phyloP scores from a whole-genome alignment of 495 filamentous ascomycete genomes.

The Neurospora intermedia region DNA sequence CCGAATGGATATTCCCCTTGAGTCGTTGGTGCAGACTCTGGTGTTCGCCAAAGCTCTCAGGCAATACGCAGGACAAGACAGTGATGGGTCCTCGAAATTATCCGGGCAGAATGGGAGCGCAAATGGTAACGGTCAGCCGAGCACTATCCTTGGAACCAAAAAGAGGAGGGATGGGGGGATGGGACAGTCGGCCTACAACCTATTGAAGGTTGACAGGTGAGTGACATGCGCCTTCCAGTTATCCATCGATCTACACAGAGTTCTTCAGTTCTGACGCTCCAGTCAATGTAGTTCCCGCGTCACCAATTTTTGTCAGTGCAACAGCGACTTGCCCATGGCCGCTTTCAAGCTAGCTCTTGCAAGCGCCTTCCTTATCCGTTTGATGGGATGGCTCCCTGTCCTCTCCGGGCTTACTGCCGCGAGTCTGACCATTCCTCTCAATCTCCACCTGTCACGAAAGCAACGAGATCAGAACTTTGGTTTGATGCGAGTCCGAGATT shows the following conservation, averaged over 20 bases:
- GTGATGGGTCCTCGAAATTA: not conserved
- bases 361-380: conserved; percentile 43
- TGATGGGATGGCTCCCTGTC: conserved; percentile 56
- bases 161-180: conserved; percentile 8
- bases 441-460: conserved; percentile 43
- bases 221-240: conserved; percentile 4
- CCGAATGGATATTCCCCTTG: conserved; percentile 46
- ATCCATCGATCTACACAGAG: conserved; percentile 1
- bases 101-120: not conserved
- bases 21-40: conserved; percentile 50
- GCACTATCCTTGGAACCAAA: not conserved
- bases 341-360: conserved; percentile 45
- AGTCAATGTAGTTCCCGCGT: conserved; percentile 36
- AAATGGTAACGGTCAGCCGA: not conserved
- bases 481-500: conserved; percentile 60
- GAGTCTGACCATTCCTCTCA: conserved; percentile 47
- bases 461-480: conserved; percentile 47
- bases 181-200: conserved; percentile 18
- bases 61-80: conserved; percentile 43
- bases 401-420: conserved; percentile 47
- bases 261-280: conserved; percentile 27
- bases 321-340: conserved; percentile 43
- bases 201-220: conserved; percentile 34
- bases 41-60: conserved; percentile 59
- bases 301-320: conserved; percentile 49